Base-by-base conservation (phyloP, 441 rosid genomes). In the Bruguiera hainesii region DNA sequence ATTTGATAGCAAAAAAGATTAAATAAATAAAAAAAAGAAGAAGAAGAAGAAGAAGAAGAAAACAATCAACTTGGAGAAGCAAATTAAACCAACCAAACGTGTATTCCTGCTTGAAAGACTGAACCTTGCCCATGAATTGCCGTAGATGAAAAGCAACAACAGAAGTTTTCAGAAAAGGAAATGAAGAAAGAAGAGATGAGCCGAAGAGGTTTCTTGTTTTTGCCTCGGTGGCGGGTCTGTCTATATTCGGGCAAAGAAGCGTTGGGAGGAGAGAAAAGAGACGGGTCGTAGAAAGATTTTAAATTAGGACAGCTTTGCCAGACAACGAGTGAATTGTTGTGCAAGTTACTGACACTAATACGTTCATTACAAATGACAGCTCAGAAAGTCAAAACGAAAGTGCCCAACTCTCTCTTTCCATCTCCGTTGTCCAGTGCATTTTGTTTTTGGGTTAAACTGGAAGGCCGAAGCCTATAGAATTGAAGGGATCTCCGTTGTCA, bases 81-180 rank as follows among this genome's bases (percentile, higher is more conserved):
- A 53, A 35, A 7, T 42, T 42, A 19, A 35, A 35, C 69, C 10
- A 16, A 66, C 69, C 69, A 11, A 56, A 66, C 20, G 69, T 16
- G 52, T 15, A 66, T 23, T 37, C 61, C 13, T 23, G 61, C 69
- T 66, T 66, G 61, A 66, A 66, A 66, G 53, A 66, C 26, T 56
- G n/a, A 46, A 25, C 28, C 69, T 66, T 66, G 50, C 69, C 69
- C 69, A 66, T 66, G 61, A 15, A 26, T 56, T 9, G 23, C 13
- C 9, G 15, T 31, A 23, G 60, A 20, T 11, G 60, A 33, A 13
- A 37, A 37, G 6, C 13, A 37, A 37, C 15, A 37, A 37, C 46
- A 2, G 15, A 9, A 7, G 58, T 21, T 25, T 53, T 20, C 51
- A 6, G 25, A 9, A 49, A 35, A 5, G 23, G 6, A 33, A 6